These are phyloP conservation scores for Pichia sp. DNA, from an alignment of 1,139 yeast genomes.

Conservation along the genomic window DNA sequence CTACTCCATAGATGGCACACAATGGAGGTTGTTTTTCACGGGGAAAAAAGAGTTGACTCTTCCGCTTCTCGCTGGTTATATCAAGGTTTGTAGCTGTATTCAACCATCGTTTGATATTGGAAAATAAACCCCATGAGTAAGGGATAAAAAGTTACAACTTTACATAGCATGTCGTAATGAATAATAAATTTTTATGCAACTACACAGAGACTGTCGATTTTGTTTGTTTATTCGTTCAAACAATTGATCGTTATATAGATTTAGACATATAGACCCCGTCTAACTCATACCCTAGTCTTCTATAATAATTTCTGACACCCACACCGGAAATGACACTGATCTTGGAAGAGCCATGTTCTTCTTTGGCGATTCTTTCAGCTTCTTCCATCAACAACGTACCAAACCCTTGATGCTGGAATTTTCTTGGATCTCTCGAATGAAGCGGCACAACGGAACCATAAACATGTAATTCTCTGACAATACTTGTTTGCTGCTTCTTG, in stretches of 20 bases:
- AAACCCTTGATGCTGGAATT: constrained; percentile 98
- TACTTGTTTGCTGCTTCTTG: constrained; percentile 76
- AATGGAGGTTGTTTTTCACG: constrained; percentile 69
- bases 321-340: constrained; percentile 95
- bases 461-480: constrained; percentile 93
- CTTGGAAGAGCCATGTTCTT: constrained; percentile 90
- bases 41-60: constrained; percentile 39
- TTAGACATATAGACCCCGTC: constrained; percentile 98
- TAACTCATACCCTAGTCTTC: constrained; percentile 80
- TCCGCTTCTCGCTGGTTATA: constrained; percentile 35
- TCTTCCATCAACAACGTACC: constrained; percentile 98
- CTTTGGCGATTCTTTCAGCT: constrained; percentile 91
- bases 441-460: constrained; percentile 97
- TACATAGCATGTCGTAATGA: not conserved
- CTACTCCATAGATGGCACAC: constrained; percentile 45
- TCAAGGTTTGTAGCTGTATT: constrained; percentile 39
- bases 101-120: constrained; percentile 36
- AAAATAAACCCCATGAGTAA: not conserved
- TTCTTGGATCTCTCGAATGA: constrained; percentile 96
- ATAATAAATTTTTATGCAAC: not conserved
- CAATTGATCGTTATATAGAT: constrained; percentile 19
- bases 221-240: not conserved
- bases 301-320: constrained; percentile 94
- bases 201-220: not conserved
- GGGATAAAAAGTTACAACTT: too few relatives aligned